Evolutionary conservation across 306 rosid genomes (phyloP), one percentile per base, ranked within the genome.

Genomic region (Prunus salicina): DNA sequence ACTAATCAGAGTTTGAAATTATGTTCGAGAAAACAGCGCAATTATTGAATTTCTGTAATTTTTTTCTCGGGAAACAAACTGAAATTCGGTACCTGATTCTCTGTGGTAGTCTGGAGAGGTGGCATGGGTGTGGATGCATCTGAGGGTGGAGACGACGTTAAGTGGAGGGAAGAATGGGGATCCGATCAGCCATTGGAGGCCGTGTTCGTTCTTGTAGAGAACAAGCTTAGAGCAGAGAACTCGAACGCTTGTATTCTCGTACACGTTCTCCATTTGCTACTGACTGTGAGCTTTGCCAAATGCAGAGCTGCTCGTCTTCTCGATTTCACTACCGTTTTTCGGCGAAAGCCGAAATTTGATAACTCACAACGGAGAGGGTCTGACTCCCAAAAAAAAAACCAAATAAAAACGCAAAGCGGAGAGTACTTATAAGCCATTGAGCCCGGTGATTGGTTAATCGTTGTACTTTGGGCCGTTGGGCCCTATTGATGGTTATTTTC

Each of bases 101-200:
- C 69, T 80, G 78, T 1, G 71, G 51, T 80, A 72, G 81, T 95
- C 89, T 0, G 90, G 87, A 19, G 89, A 85, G 56, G 84, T 5
- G 69, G 89, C 81, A 64, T 81, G 79, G 75, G 62, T 25, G 86
- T 89, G 89, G 86, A 84, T 74, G 81, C 93, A 83, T 77, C 80
- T 81, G 82, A 95, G 76, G 11, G 93, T 73, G 86, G 98, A 95
- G 67, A 86, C 84, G 72, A 95, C 74, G 24, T 96, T 89, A 61
- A 87, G 80, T 22, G 92, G 96, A n/a, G 97, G 86, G 46, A 90
- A 71, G 80, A 95, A 92, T 49, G 97, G 90, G 77, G 97, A 95
- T 82, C 98, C 97, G 71, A 92, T 56, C 4, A 95, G 79, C 98
- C 98, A 95, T 25, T 88, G 96, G 78, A 86, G 86, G 67, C 78